Evolutionary conservation across 768 basidiomycete species (phyloP), one percentile per base, ranked within the genome.

Genomic region (Agrocybe praecox): DNA sequence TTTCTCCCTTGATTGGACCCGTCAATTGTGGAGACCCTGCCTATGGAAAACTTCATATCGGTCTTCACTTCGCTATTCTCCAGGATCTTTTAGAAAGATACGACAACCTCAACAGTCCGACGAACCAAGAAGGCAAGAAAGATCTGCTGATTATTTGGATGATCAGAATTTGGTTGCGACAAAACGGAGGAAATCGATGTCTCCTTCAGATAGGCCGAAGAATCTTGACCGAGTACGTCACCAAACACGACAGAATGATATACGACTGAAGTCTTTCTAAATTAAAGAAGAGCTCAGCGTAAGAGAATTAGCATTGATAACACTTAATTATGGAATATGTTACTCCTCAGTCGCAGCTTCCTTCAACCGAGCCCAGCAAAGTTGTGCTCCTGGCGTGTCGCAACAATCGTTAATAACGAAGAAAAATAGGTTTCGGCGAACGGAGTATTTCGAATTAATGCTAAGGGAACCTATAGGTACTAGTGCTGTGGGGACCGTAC

Each of bases 11-110:
- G 12, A 55, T 61, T 26, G 60, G 58, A 40, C 36, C 55, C 6
- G 26, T 50, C 36, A 57, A 56, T 14, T 21, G 3, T 26, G 15
- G 22, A 36, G 32, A 56, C 23, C 56, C 56, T 11, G 15, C 47
- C n/a, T 58, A 61, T 18, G 49, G 52, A 22, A 61, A 61, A 32
- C 48, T 61, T 19, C 60, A 61, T 36, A 42, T 58, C 14, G 60
- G 60, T 15, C 53, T 62, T 18, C 47, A 59, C 18, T 10, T 55
- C n/a, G 44, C 55, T 21, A 56, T 56, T 33, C 34, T 55, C 24
- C 32, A 42, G 29, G 61, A 62, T n/a, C 36, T 49, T 21, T 24
- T 56, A 5, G 34, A 55, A 6, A 52, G 52, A 24, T 24, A 17
- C 3, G 45, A 42, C 7, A 2, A 0, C 11, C 14, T 6, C 18